Conservation (phyloP, 208 protist species). For the Trypanosomatidae sp. region DNA sequence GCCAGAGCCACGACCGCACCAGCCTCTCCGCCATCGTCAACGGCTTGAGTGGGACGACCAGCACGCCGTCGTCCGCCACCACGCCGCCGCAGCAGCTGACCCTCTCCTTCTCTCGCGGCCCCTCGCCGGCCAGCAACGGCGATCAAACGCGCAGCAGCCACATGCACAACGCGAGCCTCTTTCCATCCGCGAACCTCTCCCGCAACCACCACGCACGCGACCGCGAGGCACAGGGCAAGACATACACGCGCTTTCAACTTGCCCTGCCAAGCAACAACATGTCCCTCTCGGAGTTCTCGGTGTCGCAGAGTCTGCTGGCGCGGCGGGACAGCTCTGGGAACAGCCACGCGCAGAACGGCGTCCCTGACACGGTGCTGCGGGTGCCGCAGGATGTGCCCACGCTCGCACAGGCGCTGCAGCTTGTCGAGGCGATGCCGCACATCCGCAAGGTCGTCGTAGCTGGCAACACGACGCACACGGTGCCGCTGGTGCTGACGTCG, state of each 20-base stretch:
- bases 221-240: conserved; percentile 16
- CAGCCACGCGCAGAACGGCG: conserved; percentile 10
- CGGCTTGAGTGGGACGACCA: conserved; percentile 17
- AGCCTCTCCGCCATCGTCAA: conserved; percentile 22
- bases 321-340: conserved; percentile 7
- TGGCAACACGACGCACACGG: conserved; percentile 45
- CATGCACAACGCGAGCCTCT: conserved; percentile 28
- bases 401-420: conserved; percentile 44
- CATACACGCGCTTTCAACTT: conserved; percentile 34
- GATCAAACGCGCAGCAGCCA: conserved; percentile 28
- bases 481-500: conserved; percentile 48
- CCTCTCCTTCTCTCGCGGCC: conserved; percentile 39
- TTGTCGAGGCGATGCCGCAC: conserved; percentile 46
- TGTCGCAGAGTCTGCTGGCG: conserved; percentile 21
- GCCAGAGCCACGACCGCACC: conserved; percentile 64
- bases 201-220: conserved; percentile 16
- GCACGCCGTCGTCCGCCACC: conserved; percentile 6
- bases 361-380: conserved; percentile 36
- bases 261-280: conserved; percentile 33
- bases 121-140: conserved; percentile 18
- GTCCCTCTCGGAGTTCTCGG: conserved; percentile 46
- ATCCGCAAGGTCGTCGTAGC: conserved; percentile 66
- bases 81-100: conserved; percentile 28
- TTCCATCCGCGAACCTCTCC: conserved; percentile 20
- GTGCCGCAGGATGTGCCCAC: conserved; percentile 60